Evolutionary conservation across 1,284 basidiomycete genomes (phyloP).

Genomic region (Athelia psychrophila): DNA sequence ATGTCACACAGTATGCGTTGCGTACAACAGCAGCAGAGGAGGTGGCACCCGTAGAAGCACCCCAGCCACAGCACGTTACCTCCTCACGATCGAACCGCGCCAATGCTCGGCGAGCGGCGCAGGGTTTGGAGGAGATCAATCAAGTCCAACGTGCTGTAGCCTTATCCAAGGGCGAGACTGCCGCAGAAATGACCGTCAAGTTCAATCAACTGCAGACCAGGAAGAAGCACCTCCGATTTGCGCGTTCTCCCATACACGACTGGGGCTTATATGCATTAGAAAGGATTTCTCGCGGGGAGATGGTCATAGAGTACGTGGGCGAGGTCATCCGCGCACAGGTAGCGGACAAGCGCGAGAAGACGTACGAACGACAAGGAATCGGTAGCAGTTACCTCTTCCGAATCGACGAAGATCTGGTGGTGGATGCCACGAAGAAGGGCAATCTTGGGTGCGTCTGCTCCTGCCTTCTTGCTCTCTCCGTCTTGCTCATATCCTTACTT

Average conservation of each 20-base stretch:
- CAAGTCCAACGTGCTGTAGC: conserved; percentile 74
- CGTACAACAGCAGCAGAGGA: conserved; percentile 41
- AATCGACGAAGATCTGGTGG: conserved; percentile 89
- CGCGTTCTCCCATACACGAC: conserved; percentile 95
- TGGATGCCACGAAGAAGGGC: conserved; percentile 98
- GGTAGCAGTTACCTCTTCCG: conserved; percentile 94
- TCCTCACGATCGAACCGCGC: conserved; percentile 92
- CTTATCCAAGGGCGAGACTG: conserved; percentile 69
- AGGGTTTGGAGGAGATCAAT: conserved; percentile 95
- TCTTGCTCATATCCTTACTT: conserved; percentile 13
- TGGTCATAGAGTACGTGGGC: conserved; percentile 99
- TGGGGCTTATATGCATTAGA: conserved; percentile 98
- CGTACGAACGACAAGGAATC: conserved; percentile 94
- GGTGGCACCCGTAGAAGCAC: conserved; percentile 39
- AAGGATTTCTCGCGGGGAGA: conserved; percentile 90
- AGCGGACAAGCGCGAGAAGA: conserved; percentile 95
- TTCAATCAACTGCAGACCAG: conserved; percentile 98
- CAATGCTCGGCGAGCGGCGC: conserved; percentile 88
- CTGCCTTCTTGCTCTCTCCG: conserved; percentile 5
- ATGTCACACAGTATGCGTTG: conserved; percentile 76
- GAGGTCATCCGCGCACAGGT: conserved; percentile 95
- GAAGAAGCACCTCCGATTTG: conserved; percentile 97
- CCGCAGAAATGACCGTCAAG: conserved; percentile 75
- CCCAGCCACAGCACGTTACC: conserved; percentile 55
- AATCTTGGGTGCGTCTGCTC: conserved; percentile 80